A percentile compares a stretch with the other conserved stretches of the same genome.
phyloP scores from a whole-genome alignment of 2,329 filamentous ascomycete genomes.

The Diaporthe ilicicola region DNA sequence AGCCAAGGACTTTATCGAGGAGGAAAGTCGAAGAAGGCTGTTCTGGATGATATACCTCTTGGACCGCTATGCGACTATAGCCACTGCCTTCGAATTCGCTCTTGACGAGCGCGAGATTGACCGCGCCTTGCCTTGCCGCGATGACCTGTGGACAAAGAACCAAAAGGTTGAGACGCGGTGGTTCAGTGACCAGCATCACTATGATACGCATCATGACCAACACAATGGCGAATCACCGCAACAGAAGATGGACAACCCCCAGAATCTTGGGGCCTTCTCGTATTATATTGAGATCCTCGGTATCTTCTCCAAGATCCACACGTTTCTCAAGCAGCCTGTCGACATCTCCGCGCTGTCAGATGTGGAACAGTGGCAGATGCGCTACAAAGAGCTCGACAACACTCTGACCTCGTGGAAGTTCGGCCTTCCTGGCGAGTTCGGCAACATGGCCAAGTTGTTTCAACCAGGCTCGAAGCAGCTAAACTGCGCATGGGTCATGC shows the following conservation, averaged over 20 bases:
- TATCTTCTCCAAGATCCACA: constrained; percentile 86
- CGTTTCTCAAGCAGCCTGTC: constrained; percentile 87
- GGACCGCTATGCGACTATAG: constrained; percentile 88
- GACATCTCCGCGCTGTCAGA: constrained; percentile 86
- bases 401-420: constrained; percentile 86
- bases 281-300: constrained; percentile 92
- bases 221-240: constrained; percentile 53
- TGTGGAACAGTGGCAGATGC: constrained; percentile 88
- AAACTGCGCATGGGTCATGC: constrained; percentile 88
- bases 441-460: constrained; percentile 83
- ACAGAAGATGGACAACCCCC: constrained; percentile 72
- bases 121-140: constrained; percentile 83
- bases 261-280: constrained; percentile 87
- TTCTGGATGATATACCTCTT: constrained; percentile 97
- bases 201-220: constrained; percentile 29
- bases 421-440: constrained; percentile 81
- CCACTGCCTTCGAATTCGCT: constrained; percentile 91
- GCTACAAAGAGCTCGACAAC: constrained; percentile 85
- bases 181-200: constrained; percentile 60
- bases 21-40: constrained; percentile 82
- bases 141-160: constrained; percentile 86
- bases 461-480: constrained; percentile 74
- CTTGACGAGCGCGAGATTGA: constrained; percentile 91
- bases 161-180: constrained; percentile 84
- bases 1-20: constrained; percentile 85